Conservation (phyloP, 169 alveolate genomes). For the Plasmodium yoelii region DNA sequence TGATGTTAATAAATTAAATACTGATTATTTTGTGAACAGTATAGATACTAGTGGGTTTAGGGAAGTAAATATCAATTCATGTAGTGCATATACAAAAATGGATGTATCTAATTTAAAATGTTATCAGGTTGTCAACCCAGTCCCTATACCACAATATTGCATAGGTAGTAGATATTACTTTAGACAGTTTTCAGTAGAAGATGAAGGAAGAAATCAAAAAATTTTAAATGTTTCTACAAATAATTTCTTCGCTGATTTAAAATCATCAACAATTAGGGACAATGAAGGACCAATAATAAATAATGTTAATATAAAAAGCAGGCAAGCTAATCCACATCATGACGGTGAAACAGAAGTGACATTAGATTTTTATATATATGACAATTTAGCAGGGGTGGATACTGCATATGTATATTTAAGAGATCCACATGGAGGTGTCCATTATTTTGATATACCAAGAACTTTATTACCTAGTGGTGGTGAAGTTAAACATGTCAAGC, state of each 20-base stretch:
- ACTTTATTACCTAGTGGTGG: constrained; percentile 57
- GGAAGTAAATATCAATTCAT: constrained; percentile 33
- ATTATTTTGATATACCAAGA: constrained; percentile 64
- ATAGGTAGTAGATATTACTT: constrained; percentile 80
- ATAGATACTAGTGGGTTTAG: constrained; percentile 53
- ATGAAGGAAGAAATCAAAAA: constrained; percentile 83
- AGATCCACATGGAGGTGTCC: constrained; percentile 83
- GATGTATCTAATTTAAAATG: constrained; percentile 78
- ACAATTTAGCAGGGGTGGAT: constrained; percentile 30
- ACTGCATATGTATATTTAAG: constrained; percentile 31
- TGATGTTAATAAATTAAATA: neutral
- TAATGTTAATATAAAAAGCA: constrained; percentile 78
- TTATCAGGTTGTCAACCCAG: constrained; percentile 80
- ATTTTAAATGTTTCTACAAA: constrained; percentile 77
- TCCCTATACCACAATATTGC: constrained; percentile 77
- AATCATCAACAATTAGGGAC: constrained; percentile 71
- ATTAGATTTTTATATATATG: constrained; percentile 2
- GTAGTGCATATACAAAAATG: constrained; percentile 28
- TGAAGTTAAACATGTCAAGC: constrained; percentile 69
- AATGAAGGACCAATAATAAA: constrained; percentile 76
- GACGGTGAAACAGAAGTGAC: constrained; percentile 87
- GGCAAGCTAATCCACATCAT: constrained; percentile 78
- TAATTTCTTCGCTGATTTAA: constrained; percentile 69
- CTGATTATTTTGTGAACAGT: constrained; percentile 39
- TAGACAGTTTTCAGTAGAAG: constrained; percentile 75